Conservation (phyloP, 2,329 filamentous ascomycete genomes). For the Aschersonia sp. region DNA sequence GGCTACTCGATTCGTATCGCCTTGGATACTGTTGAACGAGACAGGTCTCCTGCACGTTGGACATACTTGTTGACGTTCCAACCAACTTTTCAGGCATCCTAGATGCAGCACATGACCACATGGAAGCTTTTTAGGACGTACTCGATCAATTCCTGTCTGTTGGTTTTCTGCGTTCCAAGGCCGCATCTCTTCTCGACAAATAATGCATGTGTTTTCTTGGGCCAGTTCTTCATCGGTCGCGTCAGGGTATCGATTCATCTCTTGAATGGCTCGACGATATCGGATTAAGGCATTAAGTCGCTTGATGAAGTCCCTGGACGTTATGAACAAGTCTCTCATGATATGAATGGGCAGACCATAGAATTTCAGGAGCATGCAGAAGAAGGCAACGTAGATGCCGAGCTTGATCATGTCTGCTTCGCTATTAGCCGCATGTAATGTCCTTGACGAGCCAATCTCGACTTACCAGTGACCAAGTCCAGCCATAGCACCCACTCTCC, state of each 20-base stretch:
- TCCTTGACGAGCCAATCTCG: not conserved
- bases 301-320: slow-evolving; percentile 80
- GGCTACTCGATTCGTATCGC: slow-evolving; percentile 12
- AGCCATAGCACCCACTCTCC: slow-evolving; percentile 83
- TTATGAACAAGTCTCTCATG: slow-evolving; percentile 88
- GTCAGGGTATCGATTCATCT: slow-evolving; percentile 92
- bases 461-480: slow-evolving; percentile 65
- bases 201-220: slow-evolving; percentile 89
- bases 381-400: slow-evolving; percentile 79
- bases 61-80: slow-evolving; percentile 93
- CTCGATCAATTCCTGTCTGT: slow-evolving; percentile 64
- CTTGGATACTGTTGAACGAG: slow-evolving; percentile 14
- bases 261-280: slow-evolving; percentile 79
- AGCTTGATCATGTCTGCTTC: slow-evolving; percentile 74
- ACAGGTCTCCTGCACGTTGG: slow-evolving; percentile 86
- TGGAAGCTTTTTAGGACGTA: slow-evolving; percentile 86
- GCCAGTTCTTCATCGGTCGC: slow-evolving; percentile 75
- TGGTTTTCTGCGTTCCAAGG: slow-evolving; percentile 49
- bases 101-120: slow-evolving; percentile 94
- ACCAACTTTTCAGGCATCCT: slow-evolving; percentile 88
- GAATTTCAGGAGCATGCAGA: slow-evolving; percentile 82
- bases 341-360: slow-evolving; percentile 96
- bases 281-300: slow-evolving; percentile 76
- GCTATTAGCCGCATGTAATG: not conserved
- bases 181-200: slow-evolving; percentile 91